Evolutionary conservation across 2,329 filamentous ascomycete genomes (phyloP).

Genomic region (Trichoderma sp.): DNA sequence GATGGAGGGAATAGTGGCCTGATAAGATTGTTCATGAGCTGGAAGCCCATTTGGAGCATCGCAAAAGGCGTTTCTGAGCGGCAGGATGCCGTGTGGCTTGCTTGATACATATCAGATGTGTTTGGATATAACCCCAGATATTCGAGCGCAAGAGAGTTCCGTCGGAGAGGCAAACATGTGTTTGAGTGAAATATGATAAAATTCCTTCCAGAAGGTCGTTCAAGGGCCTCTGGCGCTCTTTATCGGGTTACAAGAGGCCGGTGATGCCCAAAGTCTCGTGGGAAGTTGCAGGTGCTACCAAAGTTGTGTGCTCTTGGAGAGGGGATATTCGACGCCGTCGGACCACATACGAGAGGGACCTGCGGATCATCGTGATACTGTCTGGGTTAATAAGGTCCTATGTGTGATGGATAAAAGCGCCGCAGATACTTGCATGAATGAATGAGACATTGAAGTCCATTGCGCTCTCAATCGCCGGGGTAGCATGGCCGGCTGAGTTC

Average conservation of each 20-base stretch:
- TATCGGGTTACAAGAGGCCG: background rate
- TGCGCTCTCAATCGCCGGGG: background rate
- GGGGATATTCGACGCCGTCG: conserved; percentile 15
- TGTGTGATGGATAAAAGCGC: background rate
- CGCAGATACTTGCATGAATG: background rate
- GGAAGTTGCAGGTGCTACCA: conserved; percentile 17
- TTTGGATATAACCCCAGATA: background rate
- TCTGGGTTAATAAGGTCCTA: background rate
- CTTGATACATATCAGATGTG: background rate
- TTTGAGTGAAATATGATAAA: background rate
- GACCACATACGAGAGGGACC: background rate
- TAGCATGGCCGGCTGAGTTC: background rate
- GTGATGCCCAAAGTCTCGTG: conserved; percentile 6
- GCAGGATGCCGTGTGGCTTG: conserved; percentile 12
- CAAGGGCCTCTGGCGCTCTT: background rate
- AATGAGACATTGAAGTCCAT: background rate
- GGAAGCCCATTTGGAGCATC: background rate
- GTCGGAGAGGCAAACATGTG: background rate
- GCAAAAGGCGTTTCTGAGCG: background rate
- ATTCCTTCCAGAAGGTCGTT: conserved; percentile 12
- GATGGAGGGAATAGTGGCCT: background rate
- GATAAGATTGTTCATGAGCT: background rate
- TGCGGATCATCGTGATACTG: background rate
- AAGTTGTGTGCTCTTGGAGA: background rate
- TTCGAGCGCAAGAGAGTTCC: background rate